phyloP scores from a whole-genome alignment of 352 stramenopile genomes.

The Globisporangium spinosum region DNA sequence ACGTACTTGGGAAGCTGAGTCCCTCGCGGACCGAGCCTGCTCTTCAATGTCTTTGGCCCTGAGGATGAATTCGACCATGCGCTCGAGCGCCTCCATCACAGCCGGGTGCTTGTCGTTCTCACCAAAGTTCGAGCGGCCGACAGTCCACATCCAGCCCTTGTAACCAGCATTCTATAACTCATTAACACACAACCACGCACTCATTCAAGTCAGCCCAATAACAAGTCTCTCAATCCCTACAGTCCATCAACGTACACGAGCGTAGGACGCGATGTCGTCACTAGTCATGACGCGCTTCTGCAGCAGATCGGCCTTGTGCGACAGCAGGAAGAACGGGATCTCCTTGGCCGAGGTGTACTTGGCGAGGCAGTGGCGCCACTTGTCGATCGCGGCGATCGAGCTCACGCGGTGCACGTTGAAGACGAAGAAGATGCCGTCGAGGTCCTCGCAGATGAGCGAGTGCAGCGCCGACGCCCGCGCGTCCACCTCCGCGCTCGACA shows the following conservation, averaged over 20 bases:
- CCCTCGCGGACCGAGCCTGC: constrained; percentile 25
- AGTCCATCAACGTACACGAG: constrained; percentile 28
- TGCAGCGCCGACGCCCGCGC: constrained; percentile 55
- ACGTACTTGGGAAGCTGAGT: constrained; percentile 28
- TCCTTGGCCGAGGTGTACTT: constrained; percentile 77
- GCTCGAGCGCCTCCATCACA: constrained; percentile 66
- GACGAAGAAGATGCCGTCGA: constrained; percentile 87
- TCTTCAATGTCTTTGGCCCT: constrained; percentile 35
- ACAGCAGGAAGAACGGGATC: constrained; percentile 74
- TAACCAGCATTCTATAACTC: constrained; percentile 51
- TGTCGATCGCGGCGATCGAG: constrained; percentile 81
- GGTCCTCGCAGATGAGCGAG: constrained; percentile 64
- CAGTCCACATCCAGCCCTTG: constrained; percentile 84
- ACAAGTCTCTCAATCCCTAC: background rate
- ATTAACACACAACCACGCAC: background rate
- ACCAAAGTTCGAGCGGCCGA: constrained; percentile 66
- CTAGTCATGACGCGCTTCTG: constrained; percentile 86
- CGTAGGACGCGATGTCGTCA: constrained; percentile 81
- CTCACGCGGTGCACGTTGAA: constrained; percentile 87
- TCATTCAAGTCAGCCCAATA: background rate
- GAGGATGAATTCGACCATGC: constrained; percentile 66
- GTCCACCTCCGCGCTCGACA: constrained; percentile 73
- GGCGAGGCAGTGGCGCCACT: constrained; percentile 68
- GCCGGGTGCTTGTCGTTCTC: constrained; percentile 81
- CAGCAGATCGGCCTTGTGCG: constrained; percentile 79